Evolutionary conservation across 495 filamentous ascomycete genomes (phyloP).

Genomic region (Talaromyces nanjingensis): DNA sequence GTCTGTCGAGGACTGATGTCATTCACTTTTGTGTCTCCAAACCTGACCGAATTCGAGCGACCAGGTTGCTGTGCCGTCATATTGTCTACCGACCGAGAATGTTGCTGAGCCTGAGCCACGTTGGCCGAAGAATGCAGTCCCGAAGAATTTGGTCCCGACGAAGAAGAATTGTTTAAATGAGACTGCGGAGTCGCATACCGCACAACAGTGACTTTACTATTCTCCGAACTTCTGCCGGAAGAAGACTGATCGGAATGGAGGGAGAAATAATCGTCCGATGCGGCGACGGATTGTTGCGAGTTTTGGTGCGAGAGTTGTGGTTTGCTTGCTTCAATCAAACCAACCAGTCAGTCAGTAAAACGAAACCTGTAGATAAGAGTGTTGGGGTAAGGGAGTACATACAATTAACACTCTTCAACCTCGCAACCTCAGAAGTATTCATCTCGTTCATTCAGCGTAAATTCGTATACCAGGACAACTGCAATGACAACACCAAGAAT

Average conservation of each 20-base stretch:
- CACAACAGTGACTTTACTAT: slow-evolving; percentile 38
- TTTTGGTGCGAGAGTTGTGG: slow-evolving; percentile 46
- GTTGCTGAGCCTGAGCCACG: slow-evolving; percentile 15
- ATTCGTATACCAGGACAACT: neutral
- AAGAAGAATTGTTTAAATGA: slow-evolving; percentile 23
- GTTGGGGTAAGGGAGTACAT: neutral
- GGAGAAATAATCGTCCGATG: slow-evolving; percentile 65
- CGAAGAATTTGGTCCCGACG: slow-evolving; percentile 21
- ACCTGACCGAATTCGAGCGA: slow-evolving; percentile 25
- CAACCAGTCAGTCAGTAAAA: slow-evolving; percentile 7
- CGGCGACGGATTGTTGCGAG: slow-evolving; percentile 55
- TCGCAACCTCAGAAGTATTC: neutral
- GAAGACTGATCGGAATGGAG: slow-evolving; percentile 46
- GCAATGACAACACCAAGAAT: neutral
- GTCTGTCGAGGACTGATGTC: slow-evolving; percentile 21
- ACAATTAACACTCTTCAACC: slow-evolving; percentile 6
- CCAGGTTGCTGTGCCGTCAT: neutral
- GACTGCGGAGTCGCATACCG: slow-evolving; percentile 47
- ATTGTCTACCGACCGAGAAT: slow-evolving; percentile 6
- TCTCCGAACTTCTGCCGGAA: slow-evolving; percentile 29
- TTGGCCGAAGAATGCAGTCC: slow-evolving; percentile 23
- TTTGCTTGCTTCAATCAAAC: slow-evolving; percentile 33
- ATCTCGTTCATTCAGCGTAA: neutral
- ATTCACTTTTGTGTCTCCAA: slow-evolving; percentile 26
- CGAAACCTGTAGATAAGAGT: neutral